Conservation (phyloP, 768 basidiomycete genomes). For the Suillus spraguei region DNA sequence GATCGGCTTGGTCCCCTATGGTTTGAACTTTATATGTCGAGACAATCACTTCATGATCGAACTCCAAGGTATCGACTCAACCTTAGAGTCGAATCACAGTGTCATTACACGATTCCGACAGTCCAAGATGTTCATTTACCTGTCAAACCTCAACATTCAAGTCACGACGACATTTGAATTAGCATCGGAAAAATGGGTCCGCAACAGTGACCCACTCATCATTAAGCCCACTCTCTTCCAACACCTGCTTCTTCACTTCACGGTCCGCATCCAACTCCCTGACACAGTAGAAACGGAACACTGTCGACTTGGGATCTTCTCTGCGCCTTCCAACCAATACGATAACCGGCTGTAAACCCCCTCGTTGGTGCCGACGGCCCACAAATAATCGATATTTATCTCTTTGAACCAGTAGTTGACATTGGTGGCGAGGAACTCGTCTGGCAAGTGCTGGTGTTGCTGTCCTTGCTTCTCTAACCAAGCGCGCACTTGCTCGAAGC, state of each 20-base stretch:
- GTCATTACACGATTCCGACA: no score
- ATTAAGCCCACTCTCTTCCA: not conserved
- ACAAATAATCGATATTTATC: not conserved
- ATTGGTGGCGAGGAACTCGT: no score
- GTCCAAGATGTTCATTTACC: no score
- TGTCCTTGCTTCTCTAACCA: not conserved
- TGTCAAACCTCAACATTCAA: no score
- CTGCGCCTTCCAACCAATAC: not conserved
- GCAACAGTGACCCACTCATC: conserved; percentile 4
- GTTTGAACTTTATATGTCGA: no score
- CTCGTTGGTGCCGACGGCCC: not conserved
- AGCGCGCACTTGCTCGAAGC: not conserved
- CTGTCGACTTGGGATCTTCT: conserved; percentile 1
- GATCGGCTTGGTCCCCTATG: no score
- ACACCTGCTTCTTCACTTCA: not conserved
- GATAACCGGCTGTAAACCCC: not conserved
- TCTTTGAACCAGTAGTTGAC: not conserved
- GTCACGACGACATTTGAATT: not conserved
- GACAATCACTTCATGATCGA: no score
- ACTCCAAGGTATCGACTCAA: no score
- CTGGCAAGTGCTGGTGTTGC: not conserved
- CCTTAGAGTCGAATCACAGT: no score
- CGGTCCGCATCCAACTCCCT: not conserved
- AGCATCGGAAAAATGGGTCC: not conserved
- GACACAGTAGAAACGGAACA: not conserved